Evolutionary conservation across 1,284 basidiomycete genomes (phyloP), one percentile per base, ranked within the genome.

Genomic region (Heliocybe sulcata): DNA sequence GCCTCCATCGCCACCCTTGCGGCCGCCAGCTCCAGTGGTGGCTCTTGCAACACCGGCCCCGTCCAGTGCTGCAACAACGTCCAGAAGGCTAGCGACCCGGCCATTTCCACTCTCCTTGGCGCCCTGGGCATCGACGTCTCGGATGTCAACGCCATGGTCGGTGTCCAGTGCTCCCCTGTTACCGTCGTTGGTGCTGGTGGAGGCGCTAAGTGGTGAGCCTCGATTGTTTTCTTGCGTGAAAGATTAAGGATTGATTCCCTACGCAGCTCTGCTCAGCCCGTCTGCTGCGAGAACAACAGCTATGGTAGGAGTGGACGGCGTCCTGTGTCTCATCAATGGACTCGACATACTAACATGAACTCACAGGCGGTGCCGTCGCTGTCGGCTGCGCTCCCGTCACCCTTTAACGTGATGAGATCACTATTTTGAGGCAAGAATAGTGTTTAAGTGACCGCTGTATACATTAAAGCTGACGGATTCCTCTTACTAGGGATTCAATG

Each of bases 261-360:
- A 11, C 55, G 16, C 52, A 66, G 67, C 63, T 57, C 60, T 55
- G 58, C 63, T 26, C 60, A 65, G 38, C 53, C 65, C 26, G 66
- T 66, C 35, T 69, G 68, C 60, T 69, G 67, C 60, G 50, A 59
- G 20, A 56, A 65, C 57, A 68, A 68, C 51, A 20, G 10, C 19
- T 45, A 45, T 16, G 42, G 42, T 45, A 45, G n/a, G 42, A 4
- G 6, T 20, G 4, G 42, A 25, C 42, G 6, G 10, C 10, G 10
- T 45, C 16, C 42, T 38, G 19, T 38, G 35, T 38, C n/a, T n/a
- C n/a, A n/a, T n/a, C n/a, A n/a, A 38, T 19, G 11, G 12, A 19
- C 35, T 38, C 19, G n/a, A 45, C 42, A 6, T 25, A 45, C 16
- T 25, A 16, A 45, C 10, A 4, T 45, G 42, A 20, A 10, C 23